phyloP scores from a whole-genome alignment of 1,139 yeast species.

The Lodderomyces jiufengensis region DNA sequence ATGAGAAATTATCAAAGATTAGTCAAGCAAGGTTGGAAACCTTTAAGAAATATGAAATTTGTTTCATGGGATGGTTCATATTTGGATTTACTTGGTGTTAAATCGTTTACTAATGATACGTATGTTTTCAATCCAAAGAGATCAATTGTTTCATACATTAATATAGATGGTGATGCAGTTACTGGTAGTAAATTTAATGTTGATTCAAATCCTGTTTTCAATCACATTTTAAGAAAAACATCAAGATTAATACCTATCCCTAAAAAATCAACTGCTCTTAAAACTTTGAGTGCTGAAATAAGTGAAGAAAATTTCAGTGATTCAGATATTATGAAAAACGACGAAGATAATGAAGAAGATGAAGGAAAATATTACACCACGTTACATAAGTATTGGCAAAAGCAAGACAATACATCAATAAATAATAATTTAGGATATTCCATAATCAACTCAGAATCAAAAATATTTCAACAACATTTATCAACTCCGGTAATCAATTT shows the following conservation, averaged over 20 bases:
- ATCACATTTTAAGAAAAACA: conserved; percentile 29
- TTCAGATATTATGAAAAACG: conserved; percentile 16
- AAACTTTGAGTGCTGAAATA: conserved; percentile 9
- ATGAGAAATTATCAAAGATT: conserved; percentile 37
- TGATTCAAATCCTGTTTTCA: conserved; percentile 35
- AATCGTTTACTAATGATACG: conserved; percentile 22
- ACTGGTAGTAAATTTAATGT: conserved; percentile 38
- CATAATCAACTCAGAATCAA: conserved; percentile 25
- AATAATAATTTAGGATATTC: conserved; percentile 30
- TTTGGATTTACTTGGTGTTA: conserved; percentile 34
- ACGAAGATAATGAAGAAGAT: conserved; percentile 17
- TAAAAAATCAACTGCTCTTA: conserved; percentile 16
- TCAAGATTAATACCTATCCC: conserved; percentile 38
- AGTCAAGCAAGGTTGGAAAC: conserved; percentile 40
- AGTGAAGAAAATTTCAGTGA: conserved; percentile 10
- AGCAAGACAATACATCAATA: conserved; percentile 31
- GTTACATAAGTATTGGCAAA: conserved; percentile 35
- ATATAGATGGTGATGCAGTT: conserved; percentile 40
- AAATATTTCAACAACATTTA: conserved; percentile 33
- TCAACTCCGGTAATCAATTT: conserved; percentile 34
- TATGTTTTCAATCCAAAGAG: conserved; percentile 19
- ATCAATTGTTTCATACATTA: conserved; percentile 35
- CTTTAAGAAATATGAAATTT: conserved; percentile 39
- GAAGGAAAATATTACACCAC: conserved; percentile 27
- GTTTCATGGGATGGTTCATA: conserved; percentile 44